phyloP scores from a whole-genome alignment of 495 filamentous ascomycete species.

The Aspergillus incahuasiensis region DNA sequence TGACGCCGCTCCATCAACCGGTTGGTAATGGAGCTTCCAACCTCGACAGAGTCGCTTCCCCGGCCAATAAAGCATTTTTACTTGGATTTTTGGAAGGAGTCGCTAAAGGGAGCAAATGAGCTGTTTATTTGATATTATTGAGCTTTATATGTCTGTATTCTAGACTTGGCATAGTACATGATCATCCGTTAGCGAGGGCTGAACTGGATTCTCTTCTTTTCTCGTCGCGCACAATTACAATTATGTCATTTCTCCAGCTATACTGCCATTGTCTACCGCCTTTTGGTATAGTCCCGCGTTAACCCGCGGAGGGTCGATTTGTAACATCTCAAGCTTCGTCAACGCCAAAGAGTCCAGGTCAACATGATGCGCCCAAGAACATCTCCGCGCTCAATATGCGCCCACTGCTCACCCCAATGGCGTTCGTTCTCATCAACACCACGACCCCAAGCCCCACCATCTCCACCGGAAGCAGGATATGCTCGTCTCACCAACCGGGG shows the following conservation, averaged over 20 bases:
- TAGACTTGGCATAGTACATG: not conserved
- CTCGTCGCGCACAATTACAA: not conserved
- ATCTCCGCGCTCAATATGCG: constrained; percentile 23
- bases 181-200: not conserved
- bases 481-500: constrained; percentile 61
- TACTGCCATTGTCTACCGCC: constrained; percentile 33
- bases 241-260: constrained; percentile 3
- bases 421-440: constrained; percentile 32
- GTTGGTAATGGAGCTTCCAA: constrained; percentile 39
- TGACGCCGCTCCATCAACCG: constrained; percentile 36
- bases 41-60: constrained; percentile 48
- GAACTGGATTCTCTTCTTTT: not conserved
- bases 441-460: constrained; percentile 16
- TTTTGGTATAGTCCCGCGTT: not conserved
- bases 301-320: not conserved
- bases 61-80: constrained; percentile 71
- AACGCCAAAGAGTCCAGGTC: not conserved
- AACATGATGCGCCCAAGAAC: constrained; percentile 33
- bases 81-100: constrained; percentile 68
- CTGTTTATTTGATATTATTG: not conserved
- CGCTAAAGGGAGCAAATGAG: constrained; percentile 41
- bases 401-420: constrained; percentile 22
- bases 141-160: not conserved
- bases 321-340: not conserved
- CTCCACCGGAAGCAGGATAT: constrained; percentile 38